Base-by-base conservation (phyloP, 1,284 basidiomycete species). In the Ganoderma sinense region DNA sequence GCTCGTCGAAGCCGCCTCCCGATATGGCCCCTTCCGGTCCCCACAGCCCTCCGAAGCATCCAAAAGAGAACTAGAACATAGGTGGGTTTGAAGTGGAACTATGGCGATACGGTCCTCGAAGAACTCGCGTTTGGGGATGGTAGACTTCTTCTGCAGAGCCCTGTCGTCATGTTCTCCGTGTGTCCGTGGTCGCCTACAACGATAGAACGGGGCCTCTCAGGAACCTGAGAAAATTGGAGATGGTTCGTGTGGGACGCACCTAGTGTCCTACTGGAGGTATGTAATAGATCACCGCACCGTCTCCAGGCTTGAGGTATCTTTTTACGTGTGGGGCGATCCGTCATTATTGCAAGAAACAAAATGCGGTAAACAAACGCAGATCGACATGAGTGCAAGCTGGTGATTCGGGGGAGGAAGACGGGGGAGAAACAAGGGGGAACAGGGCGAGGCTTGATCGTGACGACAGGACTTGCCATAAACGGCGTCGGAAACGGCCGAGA, bases 281-380 rank as follows among this genome's bases (percentile, higher is more conserved):
- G 68, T 56, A 61, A 69, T 65, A 41, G 63, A 69, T 69, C 68
- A 69, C 68, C 63, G 59, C 64, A 48, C 64, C 26, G 68, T 48
- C 43, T 60, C 63, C 64, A 62, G 67, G 64, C 68, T 58, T n/a
- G 51, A 48, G 26, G 60, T 40, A 31, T 55, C 40, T 40, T 48
- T 65, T 65, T 65, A 65, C 64, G 64, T 65, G 48, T 65, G 55
- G 20, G 1, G 53, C 29, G 53, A 23, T 20, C 33, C 13, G 14
- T 23, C 23, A 40, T 18, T 29, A 6, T 61, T 43, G 39, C 59
- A 61, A 61, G 23, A 40, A 41, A 39, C 13, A 39, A n/a, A 41
- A 40, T n/a, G 33, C 39, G 41, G 23, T 40, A 39, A 61, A 39
- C 36, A 23, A 39, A 29, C 14, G 23, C 59, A 61, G 36, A 40